A percentile compares a stretch with the other conserved stretches of the same genome.
Conservation (phyloP, 495 filamentous ascomycete species). For the Penicillium tannophilum region DNA sequence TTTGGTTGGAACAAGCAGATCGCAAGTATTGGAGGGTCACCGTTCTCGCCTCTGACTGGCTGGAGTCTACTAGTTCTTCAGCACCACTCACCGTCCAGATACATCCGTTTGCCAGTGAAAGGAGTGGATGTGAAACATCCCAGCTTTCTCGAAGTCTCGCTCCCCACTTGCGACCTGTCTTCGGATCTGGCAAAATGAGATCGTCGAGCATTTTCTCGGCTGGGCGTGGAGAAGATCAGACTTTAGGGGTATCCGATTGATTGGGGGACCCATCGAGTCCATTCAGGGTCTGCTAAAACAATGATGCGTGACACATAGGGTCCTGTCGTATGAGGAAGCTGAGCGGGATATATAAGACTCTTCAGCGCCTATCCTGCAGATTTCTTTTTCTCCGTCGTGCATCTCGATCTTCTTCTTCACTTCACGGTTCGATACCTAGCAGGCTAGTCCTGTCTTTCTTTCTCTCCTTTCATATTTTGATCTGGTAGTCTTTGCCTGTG, state of each 20-base stretch:
- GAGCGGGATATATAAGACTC: conserved; percentile 27
- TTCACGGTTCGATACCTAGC: conserved; percentile 34
- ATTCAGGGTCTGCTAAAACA: conserved; percentile 8
- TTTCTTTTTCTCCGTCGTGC: conserved; percentile 23
- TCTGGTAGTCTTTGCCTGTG: conserved; percentile 37
- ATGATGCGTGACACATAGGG: neutral
- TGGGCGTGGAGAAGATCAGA: conserved; percentile 21
- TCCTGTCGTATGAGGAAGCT: neutral
- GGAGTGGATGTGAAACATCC: conserved; percentile 26
- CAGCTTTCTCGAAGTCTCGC: conserved; percentile 16
- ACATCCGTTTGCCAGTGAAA: neutral
- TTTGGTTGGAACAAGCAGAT: conserved; percentile 17
- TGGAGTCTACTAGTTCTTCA: conserved; percentile 1
- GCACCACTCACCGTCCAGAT: conserved; percentile 14
- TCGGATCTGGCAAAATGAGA: conserved; percentile 7
- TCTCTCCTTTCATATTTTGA: conserved; percentile 24
- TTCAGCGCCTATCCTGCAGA: conserved; percentile 18
- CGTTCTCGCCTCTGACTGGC: conserved; percentile 21
- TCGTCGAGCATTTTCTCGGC: conserved; percentile 8
- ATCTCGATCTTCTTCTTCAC: conserved; percentile 24
- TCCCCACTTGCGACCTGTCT: conserved; percentile 15
- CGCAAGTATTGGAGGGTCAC: conserved; percentile 9
- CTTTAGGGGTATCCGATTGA: conserved; percentile 26
- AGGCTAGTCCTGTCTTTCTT: conserved; percentile 44
- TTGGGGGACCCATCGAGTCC: conserved; percentile 17